Evolutionary conservation across 2,329 filamentous ascomycete species (phyloP).

Genomic region (Plectosphaerella sp.): DNA sequence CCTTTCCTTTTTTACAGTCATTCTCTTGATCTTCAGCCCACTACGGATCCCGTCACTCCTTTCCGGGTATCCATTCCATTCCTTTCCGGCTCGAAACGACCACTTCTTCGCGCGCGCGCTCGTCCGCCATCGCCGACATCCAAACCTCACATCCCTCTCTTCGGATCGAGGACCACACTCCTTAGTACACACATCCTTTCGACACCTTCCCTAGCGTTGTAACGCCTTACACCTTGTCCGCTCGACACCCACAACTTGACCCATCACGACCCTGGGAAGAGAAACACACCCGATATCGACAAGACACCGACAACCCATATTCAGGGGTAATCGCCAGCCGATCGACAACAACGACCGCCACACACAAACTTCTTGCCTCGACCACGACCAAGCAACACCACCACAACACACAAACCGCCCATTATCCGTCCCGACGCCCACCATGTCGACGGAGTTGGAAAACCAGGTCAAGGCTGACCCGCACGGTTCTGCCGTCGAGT

Average conservation of each 20-base stretch:
- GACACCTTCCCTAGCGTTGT: conserved; percentile 9
- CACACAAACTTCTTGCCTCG: conserved; percentile 7
- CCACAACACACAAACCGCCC: too few relatives aligned
- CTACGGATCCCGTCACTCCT: conserved; percentile 46
- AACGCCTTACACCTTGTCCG: conserved; percentile 1
- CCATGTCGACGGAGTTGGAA: conserved; percentile 1
- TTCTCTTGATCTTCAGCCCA: conserved; percentile 42
- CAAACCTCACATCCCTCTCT: conserved; percentile 11
- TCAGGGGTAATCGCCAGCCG: neutral
- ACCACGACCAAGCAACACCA: neutral
- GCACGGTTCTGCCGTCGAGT: neutral
- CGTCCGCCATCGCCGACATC: conserved; percentile 1
- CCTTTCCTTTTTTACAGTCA: conserved; percentile 40
- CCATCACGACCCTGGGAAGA: conserved; percentile 5
- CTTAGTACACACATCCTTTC: conserved; percentile 11
- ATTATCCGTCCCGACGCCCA: neutral
- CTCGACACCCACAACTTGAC: neutral
- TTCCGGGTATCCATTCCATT: conserved; percentile 42
- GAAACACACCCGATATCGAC: neutral
- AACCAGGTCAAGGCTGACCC: conserved; percentile 1
- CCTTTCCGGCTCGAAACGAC: conserved; percentile 24
- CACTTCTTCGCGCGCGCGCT: conserved; percentile 13
- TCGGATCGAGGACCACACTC: conserved; percentile 17
- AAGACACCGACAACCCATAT: neutral
- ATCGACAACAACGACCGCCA: neutral